Percentiles rank a stretch among this genome's conserved stretches.
phyloP scores from a whole-genome alignment of 2,329 filamentous ascomycete genomes.

The Claviceps sorghi region DNA sequence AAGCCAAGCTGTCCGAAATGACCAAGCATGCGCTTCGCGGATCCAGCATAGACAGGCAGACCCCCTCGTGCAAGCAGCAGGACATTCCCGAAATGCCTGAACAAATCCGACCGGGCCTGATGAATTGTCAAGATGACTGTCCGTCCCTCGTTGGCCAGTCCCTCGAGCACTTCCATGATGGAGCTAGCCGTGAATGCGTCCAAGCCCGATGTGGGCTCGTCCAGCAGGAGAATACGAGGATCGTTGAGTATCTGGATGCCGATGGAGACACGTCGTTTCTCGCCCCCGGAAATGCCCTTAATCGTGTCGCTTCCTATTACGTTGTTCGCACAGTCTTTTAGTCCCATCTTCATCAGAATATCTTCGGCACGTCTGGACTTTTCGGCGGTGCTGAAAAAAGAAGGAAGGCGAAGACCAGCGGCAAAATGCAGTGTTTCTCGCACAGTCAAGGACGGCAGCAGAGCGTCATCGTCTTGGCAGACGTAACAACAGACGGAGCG shows the following conservation, averaged over 20 bases:
- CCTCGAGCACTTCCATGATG: conserved; percentile 59
- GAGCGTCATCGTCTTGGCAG: conserved; percentile 62
- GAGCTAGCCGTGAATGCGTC: conserved; percentile 67
- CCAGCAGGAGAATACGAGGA: conserved; percentile 55
- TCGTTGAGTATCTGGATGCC: conserved; percentile 66
- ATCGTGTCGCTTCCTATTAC: conserved; percentile 56
- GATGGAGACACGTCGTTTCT: conserved; percentile 65
- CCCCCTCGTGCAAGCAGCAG: conserved; percentile 58
- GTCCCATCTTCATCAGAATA: conserved; percentile 57
- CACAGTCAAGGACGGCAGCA: conserved; percentile 60
- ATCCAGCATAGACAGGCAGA: conserved; percentile 51
- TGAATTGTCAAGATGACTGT: conserved; percentile 68
- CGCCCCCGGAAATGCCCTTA: conserved; percentile 67
- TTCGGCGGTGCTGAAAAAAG: conserved; percentile 53
- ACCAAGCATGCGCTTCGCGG: conserved; percentile 45
- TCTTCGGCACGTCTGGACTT: conserved; percentile 56
- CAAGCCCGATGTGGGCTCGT: conserved; percentile 62
- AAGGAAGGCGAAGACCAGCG: conserved; percentile 54
- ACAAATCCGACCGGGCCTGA: conserved; percentile 60
- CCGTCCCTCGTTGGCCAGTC: conserved; percentile 56
- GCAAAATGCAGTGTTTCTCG: conserved; percentile 59
- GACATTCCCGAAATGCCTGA: conserved; percentile 56
- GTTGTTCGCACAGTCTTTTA: conserved; percentile 67
- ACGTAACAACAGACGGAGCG: no score
- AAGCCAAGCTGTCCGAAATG: conserved; percentile 49